Evolutionary conservation across 2,329 filamentous ascomycete species (phyloP).

Genomic region (Pseudogymnoascus sp.): DNA sequence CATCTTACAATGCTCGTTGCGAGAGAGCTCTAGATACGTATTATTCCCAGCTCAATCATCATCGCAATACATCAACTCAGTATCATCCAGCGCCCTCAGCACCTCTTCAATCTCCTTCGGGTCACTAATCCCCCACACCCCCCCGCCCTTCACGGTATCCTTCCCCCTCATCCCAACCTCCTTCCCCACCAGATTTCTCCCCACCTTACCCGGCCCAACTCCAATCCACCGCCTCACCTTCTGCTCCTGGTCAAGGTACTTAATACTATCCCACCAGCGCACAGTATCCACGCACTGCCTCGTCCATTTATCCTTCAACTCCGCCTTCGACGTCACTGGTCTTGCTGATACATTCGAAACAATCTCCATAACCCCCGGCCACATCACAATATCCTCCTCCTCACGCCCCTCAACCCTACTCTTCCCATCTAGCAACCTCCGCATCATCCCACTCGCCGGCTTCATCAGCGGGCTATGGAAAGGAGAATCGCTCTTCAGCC

Average conservation of each 20-base stretch:
- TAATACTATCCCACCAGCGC: constrained; percentile 88
- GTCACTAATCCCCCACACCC: constrained; percentile 85
- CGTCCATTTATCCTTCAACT: constrained; percentile 72
- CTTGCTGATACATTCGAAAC: constrained; percentile 79
- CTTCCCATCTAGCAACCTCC: constrained; percentile 52
- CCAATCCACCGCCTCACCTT: constrained; percentile 81
- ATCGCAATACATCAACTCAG: constrained; percentile 33
- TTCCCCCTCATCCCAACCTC: constrained; percentile 81
- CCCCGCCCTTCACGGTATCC: constrained; percentile 75
- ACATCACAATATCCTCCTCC: constrained; percentile 59
- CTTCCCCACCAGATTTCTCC: constrained; percentile 86
- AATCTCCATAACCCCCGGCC: constrained; percentile 67
- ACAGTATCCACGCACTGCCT: constrained; percentile 86
- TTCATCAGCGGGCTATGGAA: constrained; percentile 92
- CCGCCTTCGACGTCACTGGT: constrained; percentile 64
- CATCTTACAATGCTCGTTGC: background rate
- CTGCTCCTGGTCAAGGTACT: constrained; percentile 76
- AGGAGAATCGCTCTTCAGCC: constrained; percentile 77
- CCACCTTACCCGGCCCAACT: constrained; percentile 88
- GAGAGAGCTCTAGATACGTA: background rate
- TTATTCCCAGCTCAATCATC: constrained; percentile 19
- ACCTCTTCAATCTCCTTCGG: constrained; percentile 67
- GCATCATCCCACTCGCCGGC: constrained; percentile 70
- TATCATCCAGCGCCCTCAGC: constrained; percentile 56
- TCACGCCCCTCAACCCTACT: constrained; percentile 46